Conservation (phyloP, 2,329 filamentous ascomycete genomes). For the Parafenestella ontariensis region DNA sequence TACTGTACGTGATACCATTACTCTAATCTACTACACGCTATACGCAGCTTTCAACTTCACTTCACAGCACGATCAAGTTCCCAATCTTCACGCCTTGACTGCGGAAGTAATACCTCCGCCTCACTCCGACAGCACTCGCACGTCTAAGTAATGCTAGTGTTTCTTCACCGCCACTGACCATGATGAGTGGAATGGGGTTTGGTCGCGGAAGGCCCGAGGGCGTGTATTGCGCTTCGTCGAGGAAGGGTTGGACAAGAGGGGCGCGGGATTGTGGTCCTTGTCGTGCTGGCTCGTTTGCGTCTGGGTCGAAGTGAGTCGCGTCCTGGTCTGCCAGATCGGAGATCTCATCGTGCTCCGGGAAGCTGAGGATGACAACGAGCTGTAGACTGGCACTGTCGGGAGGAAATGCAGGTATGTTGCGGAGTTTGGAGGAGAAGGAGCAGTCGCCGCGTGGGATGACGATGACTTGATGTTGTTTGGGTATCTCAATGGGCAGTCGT, state of each 20-base stretch:
- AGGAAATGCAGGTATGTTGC: constrained; percentile 80
- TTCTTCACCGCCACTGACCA: constrained; percentile 74
- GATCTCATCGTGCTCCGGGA: constrained; percentile 56
- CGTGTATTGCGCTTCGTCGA: constrained; percentile 77
- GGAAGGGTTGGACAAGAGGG: constrained; percentile 67
- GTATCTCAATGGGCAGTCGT: constrained; percentile 60
- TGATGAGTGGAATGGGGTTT: constrained; percentile 80
- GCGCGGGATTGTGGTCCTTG: background rate
- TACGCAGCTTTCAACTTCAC: too few relatives aligned
- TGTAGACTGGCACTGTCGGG: constrained; percentile 70
- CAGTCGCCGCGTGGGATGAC: constrained; percentile 84
- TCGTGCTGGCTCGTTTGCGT: background rate
- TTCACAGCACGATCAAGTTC: constrained; percentile 74
- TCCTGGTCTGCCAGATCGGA: background rate
- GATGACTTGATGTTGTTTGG: constrained; percentile 73
- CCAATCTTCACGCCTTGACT: constrained; percentile 80
- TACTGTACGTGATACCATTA: too few relatives aligned
- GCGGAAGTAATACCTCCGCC: constrained; percentile 79
- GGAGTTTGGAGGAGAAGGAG: constrained; percentile 81
- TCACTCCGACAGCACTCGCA: constrained; percentile 74
- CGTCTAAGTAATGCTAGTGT: constrained; percentile 69
- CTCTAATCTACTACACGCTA: too few relatives aligned
- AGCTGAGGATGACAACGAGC: constrained; percentile 79
- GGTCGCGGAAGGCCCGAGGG: constrained; percentile 72
- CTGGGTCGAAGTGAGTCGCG: background rate